phyloP scores from a whole-genome alignment of 805 yeast genomes.

The Candida takata region DNA sequence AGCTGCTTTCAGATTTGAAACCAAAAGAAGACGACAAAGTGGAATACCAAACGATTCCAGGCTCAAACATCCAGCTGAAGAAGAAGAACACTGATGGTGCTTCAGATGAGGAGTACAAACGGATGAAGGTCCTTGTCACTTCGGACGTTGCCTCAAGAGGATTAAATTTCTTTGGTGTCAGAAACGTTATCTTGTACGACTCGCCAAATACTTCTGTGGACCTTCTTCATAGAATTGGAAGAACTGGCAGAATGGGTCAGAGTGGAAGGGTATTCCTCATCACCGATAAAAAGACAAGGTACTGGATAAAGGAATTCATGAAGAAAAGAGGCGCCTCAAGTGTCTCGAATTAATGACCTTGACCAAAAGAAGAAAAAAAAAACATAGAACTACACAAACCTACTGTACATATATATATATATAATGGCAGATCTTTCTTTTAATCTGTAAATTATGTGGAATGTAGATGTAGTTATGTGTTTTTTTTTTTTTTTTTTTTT shows the following conservation, averaged over 20 bases:
- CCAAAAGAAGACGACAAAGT: conserved; percentile 3
- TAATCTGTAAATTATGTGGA: too few relatives aligned
- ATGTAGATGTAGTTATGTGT: too few relatives aligned
- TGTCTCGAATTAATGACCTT: too few relatives aligned
- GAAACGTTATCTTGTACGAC: conserved; percentile 79
- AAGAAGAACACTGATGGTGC: conserved; percentile 4
- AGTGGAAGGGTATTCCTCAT: conserved; percentile 83
- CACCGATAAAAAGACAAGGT: conserved; percentile 57
- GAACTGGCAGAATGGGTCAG: conserved; percentile 90
- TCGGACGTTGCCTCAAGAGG: conserved; percentile 92
- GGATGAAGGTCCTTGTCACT: conserved; percentile 66
- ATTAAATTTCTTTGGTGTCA: conserved; percentile 71
- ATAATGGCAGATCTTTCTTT: too few relatives aligned
- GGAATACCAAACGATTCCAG: conserved; percentile 22
- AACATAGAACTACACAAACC: not conserved
- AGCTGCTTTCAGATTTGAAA: conserved; percentile 26
- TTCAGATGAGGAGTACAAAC: conserved; percentile 12
- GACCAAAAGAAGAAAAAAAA: too few relatives aligned
- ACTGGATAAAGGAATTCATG: conserved; percentile 71
- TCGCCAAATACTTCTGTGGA: conserved; percentile 82
- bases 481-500: too few relatives aligned
- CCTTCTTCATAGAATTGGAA: conserved; percentile 83
- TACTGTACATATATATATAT: conserved; percentile 29
- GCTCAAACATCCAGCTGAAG: conserved; percentile 28
- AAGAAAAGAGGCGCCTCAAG: conserved; percentile 11